Base-by-base conservation (phyloP, 2,329 filamentous ascomycete genomes). In the Neophaeococcomyces aloes region DNA sequence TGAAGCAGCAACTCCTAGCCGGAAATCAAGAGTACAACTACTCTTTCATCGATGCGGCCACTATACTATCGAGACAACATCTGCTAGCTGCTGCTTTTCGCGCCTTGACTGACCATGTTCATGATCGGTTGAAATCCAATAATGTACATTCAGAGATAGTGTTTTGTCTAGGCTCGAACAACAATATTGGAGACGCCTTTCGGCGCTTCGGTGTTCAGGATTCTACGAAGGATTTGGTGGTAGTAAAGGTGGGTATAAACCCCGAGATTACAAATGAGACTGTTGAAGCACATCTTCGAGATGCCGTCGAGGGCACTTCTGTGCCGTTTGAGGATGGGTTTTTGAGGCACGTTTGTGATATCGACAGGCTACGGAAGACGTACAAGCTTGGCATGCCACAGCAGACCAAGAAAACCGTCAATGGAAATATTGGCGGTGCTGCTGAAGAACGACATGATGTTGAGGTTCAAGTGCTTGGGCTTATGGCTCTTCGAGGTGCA, bases 111-210 rank as follows among this genome's bases (percentile, higher is more conserved):
- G 74, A 79, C 52, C 71, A 78, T 47, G 59, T 76, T 3, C 75
- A 75, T 49, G 68, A 68, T 4, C 69, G 74, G 18, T 67, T 89
- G 45, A 84, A 81, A 61, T 91, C 85, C 4, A 79, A 81, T 34
- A 94, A 94, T 55, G 78, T 94, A 3, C 88, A 94, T 61, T 88
- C 85, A 0, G 88, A 95, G 64, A 82, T 86, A 45, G 86, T 95
- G 23, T 82, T 83, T 53, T 79, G 78, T 3, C 68, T 95, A 34
- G 88, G 80, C 47, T 74, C 83, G 0, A 87, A 83, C 50, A 89
- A 86, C 60, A 94, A 94, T 61, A 96, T 98, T 57, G 77, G 86
- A 40, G 88, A 95, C 55, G 81, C 87, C 0, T 96, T 96, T 64
- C 81, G 86, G 25, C 81, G 82, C 42, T 94, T 91, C 58, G 91